Percentiles rank a stretch among this genome's conserved stretches.
These are phyloP conservation scores for Kregervanrija pseudodelftensis DNA, from an alignment of 805 yeast species.

Conservation along the genomic window DNA sequence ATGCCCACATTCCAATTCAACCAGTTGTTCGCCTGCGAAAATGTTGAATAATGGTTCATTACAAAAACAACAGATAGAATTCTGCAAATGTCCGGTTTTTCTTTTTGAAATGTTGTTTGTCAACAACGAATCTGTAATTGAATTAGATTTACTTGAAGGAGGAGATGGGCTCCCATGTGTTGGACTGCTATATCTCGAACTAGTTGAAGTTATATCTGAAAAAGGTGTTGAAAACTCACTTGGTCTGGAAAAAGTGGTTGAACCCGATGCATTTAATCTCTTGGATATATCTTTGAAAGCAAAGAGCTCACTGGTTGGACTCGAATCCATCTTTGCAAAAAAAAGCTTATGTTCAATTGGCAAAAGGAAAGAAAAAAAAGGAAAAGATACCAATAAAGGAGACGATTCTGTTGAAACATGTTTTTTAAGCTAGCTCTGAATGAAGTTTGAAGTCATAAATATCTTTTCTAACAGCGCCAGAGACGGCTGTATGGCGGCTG, in stretches of 20 bases:
- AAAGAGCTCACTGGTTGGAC: too few species aligned
- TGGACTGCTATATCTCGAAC: constrained; percentile 2
- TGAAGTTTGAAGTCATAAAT: too few species aligned
- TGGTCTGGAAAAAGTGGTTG: background rate
- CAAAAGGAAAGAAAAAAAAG: too few species aligned
- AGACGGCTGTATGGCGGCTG: too few species aligned
- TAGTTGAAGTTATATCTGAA: constrained; percentile 1
- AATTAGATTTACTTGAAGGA: background rate
- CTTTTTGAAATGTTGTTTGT: background rate
- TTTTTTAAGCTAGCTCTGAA: too few species aligned
- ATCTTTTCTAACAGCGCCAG: too few species aligned
- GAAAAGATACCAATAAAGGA: too few species aligned
- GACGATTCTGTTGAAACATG: too few species aligned
- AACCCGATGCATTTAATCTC: constrained; percentile 5
- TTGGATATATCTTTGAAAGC: constrained; percentile 5
- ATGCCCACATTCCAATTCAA: constrained; percentile 38
- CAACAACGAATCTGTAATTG: too few species aligned
- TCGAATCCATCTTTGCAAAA: too few species aligned
- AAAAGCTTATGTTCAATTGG: too few species aligned
- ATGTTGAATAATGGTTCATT: constrained; percentile 33
- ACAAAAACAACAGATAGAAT: constrained; percentile 35
- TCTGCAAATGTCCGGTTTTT: constrained; percentile 1
- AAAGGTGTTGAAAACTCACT: constrained; percentile 1
- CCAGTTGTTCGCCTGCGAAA: constrained; percentile 35
- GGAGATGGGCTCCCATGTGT: background rate